Conservation (phyloP, 306 rosid species). For the Mimosa pudica region DNA sequence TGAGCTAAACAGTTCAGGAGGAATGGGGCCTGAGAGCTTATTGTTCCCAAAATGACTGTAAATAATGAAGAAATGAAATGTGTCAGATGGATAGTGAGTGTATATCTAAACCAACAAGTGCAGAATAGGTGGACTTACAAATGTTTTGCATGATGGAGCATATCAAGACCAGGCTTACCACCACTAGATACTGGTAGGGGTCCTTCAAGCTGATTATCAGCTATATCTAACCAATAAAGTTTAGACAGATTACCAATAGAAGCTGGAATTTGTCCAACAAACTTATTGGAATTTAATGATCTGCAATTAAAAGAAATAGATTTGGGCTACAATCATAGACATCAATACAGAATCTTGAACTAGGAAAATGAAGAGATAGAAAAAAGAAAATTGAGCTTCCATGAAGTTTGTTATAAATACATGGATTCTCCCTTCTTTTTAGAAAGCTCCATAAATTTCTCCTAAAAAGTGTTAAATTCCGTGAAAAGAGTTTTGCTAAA, state of each 20-base stretch:
- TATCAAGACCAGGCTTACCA: slow-evolving; percentile 54
- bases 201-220: slow-evolving; percentile 49
- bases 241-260: slow-evolving; percentile 54
- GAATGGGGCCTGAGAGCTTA: slow-evolving; percentile 56
- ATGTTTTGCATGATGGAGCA: slow-evolving; percentile 42
- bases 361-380: background rate
- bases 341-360: slow-evolving; percentile 7
- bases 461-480: background rate
- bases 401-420: background rate
- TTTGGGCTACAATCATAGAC: slow-evolving; percentile 11
- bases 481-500: background rate
- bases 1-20: slow-evolving; percentile 56
- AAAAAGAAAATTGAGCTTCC: background rate
- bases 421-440: background rate
- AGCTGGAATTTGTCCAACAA: slow-evolving; percentile 45
- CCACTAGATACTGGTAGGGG: slow-evolving; percentile 52
- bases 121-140: slow-evolving; percentile 47
- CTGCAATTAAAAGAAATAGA: slow-evolving; percentile 38
- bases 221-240: slow-evolving; percentile 46
- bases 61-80: slow-evolving; percentile 27
- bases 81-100: slow-evolving; percentile 14
- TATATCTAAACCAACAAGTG: slow-evolving; percentile 3
- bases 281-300: slow-evolving; percentile 49
- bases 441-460: background rate
- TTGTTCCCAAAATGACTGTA: slow-evolving; percentile 69